phyloP scores from a whole-genome alignment of 306 rosid species.

The Vicia sativa region DNA sequence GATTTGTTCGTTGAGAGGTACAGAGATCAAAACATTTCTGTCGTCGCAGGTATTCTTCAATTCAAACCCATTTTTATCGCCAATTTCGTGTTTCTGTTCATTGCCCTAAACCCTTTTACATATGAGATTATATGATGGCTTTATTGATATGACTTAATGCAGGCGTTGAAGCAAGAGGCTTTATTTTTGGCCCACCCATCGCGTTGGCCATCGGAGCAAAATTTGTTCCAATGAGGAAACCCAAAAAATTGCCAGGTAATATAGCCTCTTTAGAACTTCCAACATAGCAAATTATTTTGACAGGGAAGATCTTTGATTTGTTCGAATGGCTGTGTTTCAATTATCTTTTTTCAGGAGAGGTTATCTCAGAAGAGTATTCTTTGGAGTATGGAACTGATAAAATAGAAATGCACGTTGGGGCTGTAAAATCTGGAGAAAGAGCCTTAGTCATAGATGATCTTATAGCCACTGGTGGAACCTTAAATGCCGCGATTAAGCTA shows the following conservation, averaged over 20 bases:
- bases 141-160: constrained; percentile 30
- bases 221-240: constrained; percentile 98
- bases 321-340: constrained; percentile 29
- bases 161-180: constrained; percentile 98
- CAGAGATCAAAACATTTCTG: constrained; percentile 74
- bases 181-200: constrained; percentile 98
- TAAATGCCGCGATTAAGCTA: constrained; percentile 85
- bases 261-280: constrained; percentile 5
- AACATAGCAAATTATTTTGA: constrained; percentile 29
- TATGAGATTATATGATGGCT: too few species aligned
- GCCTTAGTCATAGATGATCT: constrained; percentile 94
- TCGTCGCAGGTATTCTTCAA: constrained; percentile 78
- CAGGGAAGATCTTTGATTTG: constrained; percentile 27
- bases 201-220: constrained; percentile 97
- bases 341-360: constrained; percentile 68
- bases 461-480: constrained; percentile 97
- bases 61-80: background rate
- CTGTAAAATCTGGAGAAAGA: constrained; percentile 86
- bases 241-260: constrained; percentile 93
- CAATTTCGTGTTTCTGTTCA: constrained; percentile 13
- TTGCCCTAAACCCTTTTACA: too few species aligned
- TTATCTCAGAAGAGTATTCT: constrained; percentile 94
- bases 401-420: constrained; percentile 98
- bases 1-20: constrained; percentile 97
- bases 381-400: constrained; percentile 94